Evolutionary conservation across 768 basidiomycete genomes (phyloP).

Genomic region (Kwoniella dejecticola): DNA sequence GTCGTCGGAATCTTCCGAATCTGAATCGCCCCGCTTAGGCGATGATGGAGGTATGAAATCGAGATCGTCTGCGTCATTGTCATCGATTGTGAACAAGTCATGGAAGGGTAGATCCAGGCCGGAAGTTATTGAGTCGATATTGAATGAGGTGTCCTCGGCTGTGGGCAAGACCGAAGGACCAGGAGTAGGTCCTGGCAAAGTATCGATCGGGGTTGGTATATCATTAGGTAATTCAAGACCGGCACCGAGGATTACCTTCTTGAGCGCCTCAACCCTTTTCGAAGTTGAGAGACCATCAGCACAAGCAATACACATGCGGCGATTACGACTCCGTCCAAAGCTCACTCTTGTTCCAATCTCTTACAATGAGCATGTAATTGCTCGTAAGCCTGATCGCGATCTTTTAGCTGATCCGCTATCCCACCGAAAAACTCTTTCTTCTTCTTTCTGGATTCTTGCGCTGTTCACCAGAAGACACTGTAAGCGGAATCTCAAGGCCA

Average conservation of each 20-base stretch:
- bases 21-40: conserved; percentile 16
- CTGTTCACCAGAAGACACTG: conserved; percentile 1
- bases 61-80: conserved; percentile 26
- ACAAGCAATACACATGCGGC: too few species aligned
- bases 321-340: too few species aligned
- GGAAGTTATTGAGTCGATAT: conserved; percentile 14
- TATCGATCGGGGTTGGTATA: conserved; percentile 1
- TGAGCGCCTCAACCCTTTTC: conserved; percentile 16
- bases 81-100: conserved; percentile 22
- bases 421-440: conserved; percentile 27
- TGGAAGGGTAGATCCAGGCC: conserved; percentile 18
- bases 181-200: conserved; percentile 6
- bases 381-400: conserved; percentile 15
- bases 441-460: conserved; percentile 30
- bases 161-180: neutral
- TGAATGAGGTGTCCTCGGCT: conserved; percentile 10
- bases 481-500: neutral
- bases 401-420: conserved; percentile 20
- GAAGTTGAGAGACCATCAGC: too few species aligned
- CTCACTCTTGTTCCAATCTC: conserved; percentile 26
- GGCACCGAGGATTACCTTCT: conserved; percentile 15
- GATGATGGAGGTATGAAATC: conserved; percentile 28
- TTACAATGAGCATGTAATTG: conserved; percentile 21
- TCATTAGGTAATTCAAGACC: conserved; percentile 19
- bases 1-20: conserved; percentile 18